These are phyloP conservation scores for Lactarius evosmus DNA, from an alignment of 768 basidiomycete species.

Conservation along the genomic window DNA sequence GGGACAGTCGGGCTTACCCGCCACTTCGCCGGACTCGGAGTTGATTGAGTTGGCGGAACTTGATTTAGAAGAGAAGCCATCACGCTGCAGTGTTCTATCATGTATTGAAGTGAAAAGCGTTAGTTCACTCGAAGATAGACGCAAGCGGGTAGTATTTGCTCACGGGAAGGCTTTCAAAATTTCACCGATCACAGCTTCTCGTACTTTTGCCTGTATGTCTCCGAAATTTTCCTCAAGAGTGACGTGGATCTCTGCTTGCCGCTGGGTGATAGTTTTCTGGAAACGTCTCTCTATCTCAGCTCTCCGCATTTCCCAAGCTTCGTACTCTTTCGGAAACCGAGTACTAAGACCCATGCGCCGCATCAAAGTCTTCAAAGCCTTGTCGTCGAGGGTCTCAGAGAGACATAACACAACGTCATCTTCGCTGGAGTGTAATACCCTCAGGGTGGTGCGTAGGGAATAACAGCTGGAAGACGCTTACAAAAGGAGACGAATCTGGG, in stretches of 20 bases:
- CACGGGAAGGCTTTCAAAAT: slow-evolving; percentile 16
- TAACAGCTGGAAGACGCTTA: neutral
- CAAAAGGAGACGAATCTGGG: slow-evolving; percentile 14
- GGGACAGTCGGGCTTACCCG: neutral
- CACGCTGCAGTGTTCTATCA: slow-evolving; percentile 8
- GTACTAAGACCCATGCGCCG: neutral
- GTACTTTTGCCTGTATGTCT: neutral
- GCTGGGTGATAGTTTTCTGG: neutral
- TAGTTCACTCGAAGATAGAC: no score
- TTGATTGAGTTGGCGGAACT: neutral
- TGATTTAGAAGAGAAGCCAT: slow-evolving; percentile 1
- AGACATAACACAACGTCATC: slow-evolving; percentile 15
- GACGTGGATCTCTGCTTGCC: neutral
- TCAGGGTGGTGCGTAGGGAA: neutral
- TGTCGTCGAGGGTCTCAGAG: slow-evolving; percentile 19
- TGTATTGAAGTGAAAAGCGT: neutral
- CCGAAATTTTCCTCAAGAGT: neutral
- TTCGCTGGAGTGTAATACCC: neutral
- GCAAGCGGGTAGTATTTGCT: neutral
- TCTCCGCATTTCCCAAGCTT: slow-evolving; percentile 1
- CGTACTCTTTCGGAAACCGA: slow-evolving; percentile 5
- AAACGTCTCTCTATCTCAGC: neutral
- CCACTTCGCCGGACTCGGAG: neutral
- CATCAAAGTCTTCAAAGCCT: slow-evolving; percentile 11
- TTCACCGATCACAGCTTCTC: slow-evolving; percentile 2